Evolutionary conservation across 495 filamentous ascomycete genomes (phyloP).

Genomic region (Daldinia loculata): DNA sequence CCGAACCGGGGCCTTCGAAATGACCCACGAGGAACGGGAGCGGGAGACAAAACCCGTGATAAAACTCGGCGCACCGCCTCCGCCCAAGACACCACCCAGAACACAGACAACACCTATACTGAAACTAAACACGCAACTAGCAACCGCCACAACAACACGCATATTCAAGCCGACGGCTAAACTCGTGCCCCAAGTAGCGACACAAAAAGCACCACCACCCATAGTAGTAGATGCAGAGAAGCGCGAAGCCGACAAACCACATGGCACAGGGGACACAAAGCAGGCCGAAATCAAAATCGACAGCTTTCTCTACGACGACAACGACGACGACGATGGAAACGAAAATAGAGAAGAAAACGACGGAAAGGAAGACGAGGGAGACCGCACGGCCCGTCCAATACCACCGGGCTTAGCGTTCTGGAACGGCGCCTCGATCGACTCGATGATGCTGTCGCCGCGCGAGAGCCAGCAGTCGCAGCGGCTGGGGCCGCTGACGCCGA

Average conservation of each 20-base stretch:
- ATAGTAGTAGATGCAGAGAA: no score
- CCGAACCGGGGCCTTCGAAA: conserved; percentile 47
- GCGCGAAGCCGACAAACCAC: background rate
- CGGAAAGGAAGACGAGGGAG: conserved; percentile 39
- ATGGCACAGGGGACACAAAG: background rate
- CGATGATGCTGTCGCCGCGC: conserved; percentile 43
- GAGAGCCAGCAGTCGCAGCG: conserved; percentile 29
- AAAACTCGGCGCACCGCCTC: conserved; percentile 41
- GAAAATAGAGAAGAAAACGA: background rate
- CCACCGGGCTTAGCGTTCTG: conserved; percentile 36
- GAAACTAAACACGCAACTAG: conserved; percentile 54
- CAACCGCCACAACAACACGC: conserved; percentile 23
- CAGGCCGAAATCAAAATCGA: conserved; percentile 28
- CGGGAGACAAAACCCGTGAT: conserved; percentile 40
- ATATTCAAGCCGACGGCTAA: conserved; percentile 39
- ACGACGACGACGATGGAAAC: background rate
- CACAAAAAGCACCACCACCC: no score
- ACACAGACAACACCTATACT: conserved; percentile 44
- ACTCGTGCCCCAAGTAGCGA: background rate
- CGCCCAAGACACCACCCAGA: conserved; percentile 27
- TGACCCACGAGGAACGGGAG: conserved; percentile 25
- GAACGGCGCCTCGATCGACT: conserved; percentile 48
- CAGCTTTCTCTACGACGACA: background rate
- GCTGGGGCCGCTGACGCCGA: conserved; percentile 59
- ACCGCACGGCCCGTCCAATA: conserved; percentile 51